A percentile compares a stretch with the other conserved stretches of the same genome.
These are phyloP conservation scores for Penicillium paradoxum DNA, from an alignment of 495 filamentous ascomycete species.

Conservation along the genomic window DNA sequence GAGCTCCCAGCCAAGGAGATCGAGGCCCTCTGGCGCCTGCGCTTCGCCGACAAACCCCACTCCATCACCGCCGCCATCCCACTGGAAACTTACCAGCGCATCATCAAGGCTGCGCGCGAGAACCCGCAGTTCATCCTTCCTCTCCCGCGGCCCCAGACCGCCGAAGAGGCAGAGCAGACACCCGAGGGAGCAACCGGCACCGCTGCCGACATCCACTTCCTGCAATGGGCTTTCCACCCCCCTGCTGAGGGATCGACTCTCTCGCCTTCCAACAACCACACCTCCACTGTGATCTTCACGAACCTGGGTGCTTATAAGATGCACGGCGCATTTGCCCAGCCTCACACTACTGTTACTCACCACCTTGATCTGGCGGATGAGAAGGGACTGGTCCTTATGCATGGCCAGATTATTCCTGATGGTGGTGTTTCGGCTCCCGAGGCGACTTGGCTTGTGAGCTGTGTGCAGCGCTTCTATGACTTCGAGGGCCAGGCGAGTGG, in stretches of 20 bases:
- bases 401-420: slow-evolving; percentile 72
- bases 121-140: slow-evolving; percentile 90
- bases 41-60: slow-evolving; percentile 61
- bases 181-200: slow-evolving; percentile 24
- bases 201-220: slow-evolving; percentile 45
- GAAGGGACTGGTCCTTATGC: slow-evolving; percentile 76
- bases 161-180: slow-evolving; percentile 19
- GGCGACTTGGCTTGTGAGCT: slow-evolving; percentile 85
- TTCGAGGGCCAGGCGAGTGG: slow-evolving; percentile 49
- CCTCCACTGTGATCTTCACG: slow-evolving; percentile 85
- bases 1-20: slow-evolving; percentile 76
- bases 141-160: slow-evolving; percentile 57
- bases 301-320: slow-evolving; percentile 87
- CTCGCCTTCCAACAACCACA: slow-evolving; percentile 45
- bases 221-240: slow-evolving; percentile 75
- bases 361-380: slow-evolving; percentile 70
- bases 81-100: slow-evolving; percentile 58
- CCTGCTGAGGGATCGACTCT: slow-evolving; percentile 66
- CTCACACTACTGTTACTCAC: slow-evolving; percentile 90
- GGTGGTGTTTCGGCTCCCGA: slow-evolving; percentile 73
- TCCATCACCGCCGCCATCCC: slow-evolving; percentile 82
- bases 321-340: slow-evolving; percentile 79
- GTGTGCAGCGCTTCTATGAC: slow-evolving; percentile 92
- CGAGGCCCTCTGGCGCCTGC: slow-evolving; percentile 84
- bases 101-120: slow-evolving; percentile 60